Evolutionary conservation across 345 rosid species (phyloP).

Genomic region (Psidium friedrichsthalianum): DNA sequence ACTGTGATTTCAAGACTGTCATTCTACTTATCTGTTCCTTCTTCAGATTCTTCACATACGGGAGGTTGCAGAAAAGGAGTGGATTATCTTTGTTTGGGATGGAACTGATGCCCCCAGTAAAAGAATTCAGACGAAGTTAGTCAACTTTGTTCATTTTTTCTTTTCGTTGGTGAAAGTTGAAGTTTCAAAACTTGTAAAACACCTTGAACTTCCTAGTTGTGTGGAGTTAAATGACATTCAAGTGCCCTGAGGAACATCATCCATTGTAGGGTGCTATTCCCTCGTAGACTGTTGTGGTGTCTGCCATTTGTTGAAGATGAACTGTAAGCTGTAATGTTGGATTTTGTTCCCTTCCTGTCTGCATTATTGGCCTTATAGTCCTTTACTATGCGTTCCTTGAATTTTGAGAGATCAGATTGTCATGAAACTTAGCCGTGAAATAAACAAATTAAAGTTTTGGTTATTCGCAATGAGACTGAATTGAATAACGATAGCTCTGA

Average conservation of each 20-base stretch:
- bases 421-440: neutral
- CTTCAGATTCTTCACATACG: slow-evolving; percentile 47
- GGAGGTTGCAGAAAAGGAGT: slow-evolving; percentile 22
- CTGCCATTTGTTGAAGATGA: neutral
- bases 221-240: neutral
- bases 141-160: neutral
- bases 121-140: slow-evolving; percentile 39
- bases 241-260: neutral
- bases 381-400: neutral
- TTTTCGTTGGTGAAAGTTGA: neutral
- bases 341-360: neutral
- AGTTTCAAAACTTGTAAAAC: neutral
- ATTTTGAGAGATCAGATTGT: neutral
- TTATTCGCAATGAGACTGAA: neutral
- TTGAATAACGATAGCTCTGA: neutral
- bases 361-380: neutral
- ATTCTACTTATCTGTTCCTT: slow-evolving; percentile 1
- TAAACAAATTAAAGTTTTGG: neutral
- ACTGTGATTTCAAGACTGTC: neutral
- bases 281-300: neutral
- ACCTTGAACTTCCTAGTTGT: neutral
- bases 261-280: neutral
- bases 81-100: slow-evolving; percentile 62
- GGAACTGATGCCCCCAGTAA: slow-evolving; percentile 67
- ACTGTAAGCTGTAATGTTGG: neutral